phyloP scores from a whole-genome alignment of 2,329 filamentous ascomycete species.

The Aspergillus aculeatus region DNA sequence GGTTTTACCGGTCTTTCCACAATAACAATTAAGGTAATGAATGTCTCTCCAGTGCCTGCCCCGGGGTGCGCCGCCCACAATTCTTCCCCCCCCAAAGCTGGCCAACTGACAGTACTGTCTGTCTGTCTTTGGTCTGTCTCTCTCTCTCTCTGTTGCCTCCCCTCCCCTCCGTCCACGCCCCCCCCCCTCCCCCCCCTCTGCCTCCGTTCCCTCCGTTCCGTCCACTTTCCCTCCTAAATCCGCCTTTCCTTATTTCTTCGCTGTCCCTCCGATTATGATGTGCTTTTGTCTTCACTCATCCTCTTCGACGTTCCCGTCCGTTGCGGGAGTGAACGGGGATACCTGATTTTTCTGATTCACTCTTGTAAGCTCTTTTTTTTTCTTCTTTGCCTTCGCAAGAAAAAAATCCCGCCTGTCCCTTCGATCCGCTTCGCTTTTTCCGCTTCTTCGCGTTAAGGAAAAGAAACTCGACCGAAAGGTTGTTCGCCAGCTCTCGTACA shows the following conservation, averaged over 20 bases:
- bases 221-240: slow-evolving; percentile 16
- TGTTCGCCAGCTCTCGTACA: slow-evolving; percentile 16
- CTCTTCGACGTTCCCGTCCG: slow-evolving; percentile 41
- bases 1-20: background rate
- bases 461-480: slow-evolving; percentile 16
- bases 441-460: background rate
- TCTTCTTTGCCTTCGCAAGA: slow-evolving; percentile 13
- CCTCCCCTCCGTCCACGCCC: slow-evolving; percentile 24
- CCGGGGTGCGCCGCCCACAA: slow-evolving; percentile 34
- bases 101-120: background rate
- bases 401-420: slow-evolving; percentile 24
- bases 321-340: slow-evolving; percentile 47
- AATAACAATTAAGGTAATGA: background rate
- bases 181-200: slow-evolving; percentile 17
- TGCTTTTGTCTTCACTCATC: slow-evolving; percentile 32
- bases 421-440: slow-evolving; percentile 25
- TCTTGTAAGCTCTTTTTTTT: slow-evolving; percentile 11
- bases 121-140: background rate
- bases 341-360: slow-evolving; percentile 27
- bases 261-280: slow-evolving; percentile 35
- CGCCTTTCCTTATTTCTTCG: slow-evolving; percentile 22
- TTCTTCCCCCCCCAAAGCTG: slow-evolving; percentile 27
- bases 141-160: slow-evolving; percentile 15
- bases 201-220: slow-evolving; percentile 10
- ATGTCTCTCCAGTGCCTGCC: slow-evolving; percentile 12